Percentiles rank a stretch among this genome's conserved stretches.
These are phyloP conservation scores for Didymella pinodella DNA, from an alignment of 2,329 filamentous ascomycete species.

Conservation along the genomic window DNA sequence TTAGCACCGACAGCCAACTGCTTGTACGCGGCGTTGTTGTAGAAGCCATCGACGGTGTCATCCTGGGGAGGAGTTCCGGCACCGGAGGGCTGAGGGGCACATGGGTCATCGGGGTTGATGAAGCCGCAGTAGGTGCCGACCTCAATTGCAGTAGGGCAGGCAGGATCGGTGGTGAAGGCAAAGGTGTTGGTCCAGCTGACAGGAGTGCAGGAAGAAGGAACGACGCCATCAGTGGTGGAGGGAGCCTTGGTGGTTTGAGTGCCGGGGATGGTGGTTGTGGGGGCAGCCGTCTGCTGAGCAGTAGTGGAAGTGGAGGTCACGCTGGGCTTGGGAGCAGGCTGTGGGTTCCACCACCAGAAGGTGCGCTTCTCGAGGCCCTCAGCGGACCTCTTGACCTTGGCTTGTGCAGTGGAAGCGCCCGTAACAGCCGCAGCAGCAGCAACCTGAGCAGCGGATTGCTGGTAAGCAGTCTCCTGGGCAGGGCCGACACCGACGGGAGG, in stretches of 20 bases:
- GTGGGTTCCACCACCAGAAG: conserved; percentile 14
- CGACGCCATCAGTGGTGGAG: conserved; percentile 28
- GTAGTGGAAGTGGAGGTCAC: conserved; percentile 1
- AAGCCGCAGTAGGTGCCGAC: conserved; percentile 39
- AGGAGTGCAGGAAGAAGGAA: conserved; percentile 32
- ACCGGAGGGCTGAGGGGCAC: conserved; percentile 38
- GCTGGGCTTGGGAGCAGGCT: conserved; percentile 2
- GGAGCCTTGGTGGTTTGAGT: conserved; percentile 22
- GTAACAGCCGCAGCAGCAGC: conserved; percentile 26
- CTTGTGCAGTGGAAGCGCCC: conserved; percentile 24
- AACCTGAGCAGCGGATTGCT: conserved; percentile 24
- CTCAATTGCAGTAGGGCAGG: conserved; percentile 34
- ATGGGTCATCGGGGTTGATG: conserved; percentile 39
- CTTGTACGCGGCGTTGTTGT: conserved; percentile 33
- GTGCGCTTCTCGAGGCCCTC: conserved; percentile 21
- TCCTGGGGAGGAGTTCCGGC: conserved; percentile 30
- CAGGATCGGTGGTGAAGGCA: conserved; percentile 31
- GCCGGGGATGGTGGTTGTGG: conserved; percentile 7
- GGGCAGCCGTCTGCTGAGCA: conserved; percentile 3
- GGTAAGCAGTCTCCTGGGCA: conserved; percentile 24
- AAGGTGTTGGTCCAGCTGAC: conserved; percentile 35
- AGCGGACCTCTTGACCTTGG: conserved; percentile 27
- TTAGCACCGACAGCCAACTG: conserved; percentile 33
- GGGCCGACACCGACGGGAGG: conserved; percentile 30
- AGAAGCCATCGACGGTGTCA: conserved; percentile 38